Conservation (phyloP, 306 rosid genomes). For the Prinsepia uniflora region DNA sequence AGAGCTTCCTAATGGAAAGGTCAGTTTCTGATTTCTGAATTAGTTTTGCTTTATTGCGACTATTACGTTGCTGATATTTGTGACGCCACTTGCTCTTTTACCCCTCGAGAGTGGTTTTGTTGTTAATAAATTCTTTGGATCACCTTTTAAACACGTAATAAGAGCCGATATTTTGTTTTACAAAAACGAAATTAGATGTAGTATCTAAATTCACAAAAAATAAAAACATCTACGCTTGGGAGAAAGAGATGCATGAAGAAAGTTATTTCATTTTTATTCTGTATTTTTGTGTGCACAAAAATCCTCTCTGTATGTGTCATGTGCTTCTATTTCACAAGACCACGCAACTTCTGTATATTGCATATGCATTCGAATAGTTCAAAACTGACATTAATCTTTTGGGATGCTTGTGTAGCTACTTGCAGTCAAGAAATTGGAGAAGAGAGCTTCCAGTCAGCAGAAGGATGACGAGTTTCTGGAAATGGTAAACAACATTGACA, state of each 20-base stretch:
- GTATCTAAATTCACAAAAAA: background rate
- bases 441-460: slow-evolving; percentile 55
- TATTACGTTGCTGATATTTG: slow-evolving; percentile 14
- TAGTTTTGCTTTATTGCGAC: slow-evolving; percentile 19
- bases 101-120: background rate
- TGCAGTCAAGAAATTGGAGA: slow-evolving; percentile 87
- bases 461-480: slow-evolving; percentile 83
- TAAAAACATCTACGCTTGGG: background rate
- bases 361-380: slow-evolving; percentile 22
- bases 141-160: background rate
- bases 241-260: background rate
- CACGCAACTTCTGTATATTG: slow-evolving; percentile 8
- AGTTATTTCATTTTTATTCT: background rate
- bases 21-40: slow-evolving; percentile 29
- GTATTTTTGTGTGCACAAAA: background rate
- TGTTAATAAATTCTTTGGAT: too few relatives aligned
- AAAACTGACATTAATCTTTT: slow-evolving; percentile 21
- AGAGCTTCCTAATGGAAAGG: slow-evolving; percentile 90
- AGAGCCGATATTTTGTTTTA: background rate
- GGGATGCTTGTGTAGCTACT: slow-evolving; percentile 58
- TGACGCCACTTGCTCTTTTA: background rate
- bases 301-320: slow-evolving; percentile 12
- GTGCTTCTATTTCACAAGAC: slow-evolving; percentile 3
- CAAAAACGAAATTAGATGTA: background rate
- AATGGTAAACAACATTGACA: slow-evolving; percentile 67